These are phyloP conservation scores for Ophiobolus disseminans DNA, from an alignment of 2,329 filamentous ascomycete genomes.

Conservation along the genomic window DNA sequence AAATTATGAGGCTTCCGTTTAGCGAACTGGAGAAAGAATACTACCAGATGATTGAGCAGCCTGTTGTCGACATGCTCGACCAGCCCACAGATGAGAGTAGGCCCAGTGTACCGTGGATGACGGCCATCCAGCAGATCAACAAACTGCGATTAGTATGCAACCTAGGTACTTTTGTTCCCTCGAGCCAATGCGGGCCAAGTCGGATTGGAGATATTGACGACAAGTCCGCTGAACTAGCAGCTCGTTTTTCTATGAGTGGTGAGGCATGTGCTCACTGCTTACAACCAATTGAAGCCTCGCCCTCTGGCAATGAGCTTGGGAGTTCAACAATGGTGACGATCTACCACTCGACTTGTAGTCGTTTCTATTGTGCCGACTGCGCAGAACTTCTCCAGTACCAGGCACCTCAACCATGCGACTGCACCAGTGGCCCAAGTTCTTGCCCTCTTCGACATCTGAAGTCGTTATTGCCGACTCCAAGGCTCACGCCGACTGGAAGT, in stretches of 20 bases:
- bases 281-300: not conserved
- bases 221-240: not conserved
- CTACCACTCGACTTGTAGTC: slow-evolving; percentile 3
- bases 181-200: not conserved
- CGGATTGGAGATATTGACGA: not conserved
- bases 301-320: not conserved
- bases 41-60: slow-evolving; percentile 40
- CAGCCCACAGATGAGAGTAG: slow-evolving; percentile 37
- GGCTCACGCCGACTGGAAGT: not conserved
- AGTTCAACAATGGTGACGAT: not conserved
- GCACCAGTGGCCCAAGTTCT: not conserved
- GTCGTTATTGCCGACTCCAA: not conserved
- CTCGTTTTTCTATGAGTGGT: slow-evolving; percentile 4
- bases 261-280: slow-evolving; percentile 4
- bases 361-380: slow-evolving; percentile 6
- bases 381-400: not conserved
- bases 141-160: slow-evolving; percentile 57
- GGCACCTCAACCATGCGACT: slow-evolving; percentile 4
- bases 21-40: slow-evolving; percentile 39
- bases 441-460: not conserved
- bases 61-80: slow-evolving; percentile 20
- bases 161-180: slow-evolving; percentile 41
- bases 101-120: slow-evolving; percentile 29
- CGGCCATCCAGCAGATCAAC: slow-evolving; percentile 55
- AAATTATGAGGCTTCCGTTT: slow-evolving; percentile 46